Evolutionary conservation across 2,329 filamentous ascomycete species (phyloP), one percentile per base, ranked within the genome.

Genomic region (Aspergillus tanneri): DNA sequence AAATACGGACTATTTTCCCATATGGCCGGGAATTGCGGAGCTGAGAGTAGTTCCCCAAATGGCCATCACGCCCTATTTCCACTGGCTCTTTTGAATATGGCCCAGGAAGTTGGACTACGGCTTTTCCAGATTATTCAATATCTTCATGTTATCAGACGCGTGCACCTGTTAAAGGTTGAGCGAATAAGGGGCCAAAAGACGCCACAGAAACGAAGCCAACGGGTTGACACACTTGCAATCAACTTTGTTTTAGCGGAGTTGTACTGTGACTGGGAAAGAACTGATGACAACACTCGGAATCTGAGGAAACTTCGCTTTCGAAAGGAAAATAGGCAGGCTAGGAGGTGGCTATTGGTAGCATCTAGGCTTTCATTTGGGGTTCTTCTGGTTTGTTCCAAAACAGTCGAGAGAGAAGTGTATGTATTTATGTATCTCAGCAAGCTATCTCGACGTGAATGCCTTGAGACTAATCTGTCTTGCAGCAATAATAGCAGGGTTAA

Each of bases 111-210:
- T 25, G 27, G 19, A 9, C n/a, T 28, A 28, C 24, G 38, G n/a
- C 24, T 41, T 12, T 25, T 27, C 28, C 38, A 41, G 28, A 41
- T 19, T 12, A 10, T 19, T 27, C 38, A 41, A 41, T 41, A 41
- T 27, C 24, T 41, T 14, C 38, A 41, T 8, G 38, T 41, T 41
- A 19, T 41, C 16, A 28, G 24, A 24, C 38, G 38, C 27, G 28
- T 27, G 23, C 24, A 41, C 27, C 38, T 30, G 3, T 18, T 41
- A 16, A 41, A 41, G 38, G 23, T 41, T 28, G 38, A 41, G n/a
- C 27, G 14, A 19, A 6, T 28, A 24, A 16, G 38, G 7, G 38
- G 38, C 24, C 22, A 41, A 27, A 28, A 27, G 14, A 27, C 28
- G 18, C 21, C 38, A 27, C 12, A 24, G 14, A 30, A 28, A 10